Percentiles rank a stretch among this genome's conserved stretches.
phyloP scores from a whole-genome alignment of 2,329 filamentous ascomycete species.

The Annulohypoxylon truncatum region DNA sequence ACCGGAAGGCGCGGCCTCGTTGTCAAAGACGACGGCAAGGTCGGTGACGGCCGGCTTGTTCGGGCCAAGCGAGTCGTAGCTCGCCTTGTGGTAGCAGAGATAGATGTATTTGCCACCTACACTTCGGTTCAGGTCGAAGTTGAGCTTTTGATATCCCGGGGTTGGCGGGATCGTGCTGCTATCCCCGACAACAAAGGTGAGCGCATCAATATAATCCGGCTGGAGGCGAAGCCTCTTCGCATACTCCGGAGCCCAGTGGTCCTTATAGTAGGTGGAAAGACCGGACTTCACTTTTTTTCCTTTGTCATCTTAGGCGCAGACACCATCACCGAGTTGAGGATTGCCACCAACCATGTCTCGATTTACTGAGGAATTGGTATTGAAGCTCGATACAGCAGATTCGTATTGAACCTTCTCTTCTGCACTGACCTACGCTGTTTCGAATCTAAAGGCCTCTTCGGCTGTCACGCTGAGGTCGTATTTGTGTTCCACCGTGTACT shows the following conservation, averaged over 20 bases:
- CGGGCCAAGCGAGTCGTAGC: background rate
- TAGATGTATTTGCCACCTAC: conserved; percentile 6
- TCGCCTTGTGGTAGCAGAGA: conserved; percentile 10
- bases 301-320: background rate
- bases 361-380: conserved; percentile 2
- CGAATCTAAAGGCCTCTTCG: background rate
- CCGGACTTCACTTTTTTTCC: conserved; percentile 1
- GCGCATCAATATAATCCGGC: conserved; percentile 3
- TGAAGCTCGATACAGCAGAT: conserved; percentile 8
- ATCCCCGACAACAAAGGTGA: background rate
- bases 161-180: background rate
- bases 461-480: conserved; percentile 1
- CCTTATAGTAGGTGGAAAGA: background rate
- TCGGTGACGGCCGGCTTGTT: background rate
- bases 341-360: background rate
- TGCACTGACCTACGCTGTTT: conserved; percentile 2
- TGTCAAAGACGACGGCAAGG: conserved; percentile 5
- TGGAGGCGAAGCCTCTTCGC: background rate
- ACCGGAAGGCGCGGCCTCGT: background rate
- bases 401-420: conserved; percentile 1
- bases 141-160: background rate
- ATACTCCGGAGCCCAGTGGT: conserved; percentile 2
- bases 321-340: conserved; percentile 4
- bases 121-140: background rate
- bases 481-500: conserved; percentile 1